Conservation (phyloP, 345 rosid genomes). For the Eutrema japonicum region DNA sequence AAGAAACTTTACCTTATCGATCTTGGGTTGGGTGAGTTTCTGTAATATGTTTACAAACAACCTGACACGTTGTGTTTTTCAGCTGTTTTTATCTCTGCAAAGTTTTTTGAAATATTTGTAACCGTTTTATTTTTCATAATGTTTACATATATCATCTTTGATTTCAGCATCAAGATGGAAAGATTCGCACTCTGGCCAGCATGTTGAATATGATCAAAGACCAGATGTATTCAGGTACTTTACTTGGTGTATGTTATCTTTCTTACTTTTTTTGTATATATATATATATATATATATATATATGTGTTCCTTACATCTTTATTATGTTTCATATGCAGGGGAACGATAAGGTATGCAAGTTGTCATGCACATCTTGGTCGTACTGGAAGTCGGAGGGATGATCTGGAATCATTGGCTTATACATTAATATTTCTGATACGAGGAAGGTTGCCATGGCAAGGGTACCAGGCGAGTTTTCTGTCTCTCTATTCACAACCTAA, state of each 20-base stretch:
- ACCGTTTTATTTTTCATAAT: conserved; percentile 17
- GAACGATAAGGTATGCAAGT: conserved; percentile 94
- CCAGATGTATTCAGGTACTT: conserved; percentile 91
- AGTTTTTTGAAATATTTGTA: conserved; percentile 13
- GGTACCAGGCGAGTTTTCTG: conserved; percentile 66
- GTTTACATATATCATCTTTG: conserved; percentile 15
- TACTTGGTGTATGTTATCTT: conserved; percentile 11
- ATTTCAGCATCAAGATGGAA: conserved; percentile 90
- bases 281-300: no score
- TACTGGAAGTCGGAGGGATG: conserved; percentile 91
- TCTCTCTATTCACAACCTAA: conserved; percentile 19
- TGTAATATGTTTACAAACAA: conserved; percentile 7
- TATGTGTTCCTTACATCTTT: conserved; percentile 19
- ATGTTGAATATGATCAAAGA: conserved; percentile 94
- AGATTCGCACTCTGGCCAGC: conserved; percentile 74
- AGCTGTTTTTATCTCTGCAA: conserved; percentile 13
- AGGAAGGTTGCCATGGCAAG: conserved; percentile 98
- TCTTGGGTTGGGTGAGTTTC: conserved; percentile 82
- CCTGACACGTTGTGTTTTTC: not conserved
- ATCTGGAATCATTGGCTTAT: conserved; percentile 95
- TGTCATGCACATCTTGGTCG: conserved; percentile 98
- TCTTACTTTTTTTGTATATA: not conserved
- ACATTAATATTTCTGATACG: conserved; percentile 87
- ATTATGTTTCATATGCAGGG: conserved; percentile 56
- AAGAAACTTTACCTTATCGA: conserved; percentile 89